Evolutionary conservation across 306 rosid genomes (phyloP), one percentile per base, ranked within the genome.

Genomic region (Vigna hirtella): DNA sequence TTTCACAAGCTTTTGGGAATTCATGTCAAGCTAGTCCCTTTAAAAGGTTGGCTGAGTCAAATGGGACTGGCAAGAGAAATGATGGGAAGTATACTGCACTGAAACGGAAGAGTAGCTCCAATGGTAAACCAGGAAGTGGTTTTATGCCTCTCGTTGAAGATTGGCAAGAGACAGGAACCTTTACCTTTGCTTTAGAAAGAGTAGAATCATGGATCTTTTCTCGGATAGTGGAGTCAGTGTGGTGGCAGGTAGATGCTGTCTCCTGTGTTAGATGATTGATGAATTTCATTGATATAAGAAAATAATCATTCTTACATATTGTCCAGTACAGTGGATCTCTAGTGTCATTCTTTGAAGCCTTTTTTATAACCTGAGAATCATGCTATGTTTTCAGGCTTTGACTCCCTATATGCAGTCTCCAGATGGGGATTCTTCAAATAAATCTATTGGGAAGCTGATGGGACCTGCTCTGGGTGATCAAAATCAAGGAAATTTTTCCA

Each of bases 101-200:
- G 66, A 89, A 87, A 85, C 79, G 93, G 96, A 90, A 72, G 71
- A 89, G 84, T 68, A 74, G 53, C 74, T 28, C 85, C 85, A 88
- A 80, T 48, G 83, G 74, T 72, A 89, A 88, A 85, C 87, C 74
- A 66, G 85, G 66, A 72, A 91, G 84, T 51, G 86, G 88, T 66
- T 83, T 83, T 66, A 78, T 79, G 83, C 88, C 83, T 67, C 57
- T 42, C 42, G 72, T 74, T 67, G 94, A 90, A 48, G 94, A 93
- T 84, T 95, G 99, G 99, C 98, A 93, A 83, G 98, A 95, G 79
- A 89, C 97, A 5, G 96, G 93, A 90, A 91, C 98, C 76, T 90
- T 93, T 69, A 85, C 83, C 43, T 86, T 82, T 49, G 94, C 94
- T 42, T 80, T 96, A 70, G 91, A 88, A 83, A 91, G 85, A 86